Conservation (phyloP, 352 stramenopile species). For the Globisporangium emineosum region DNA sequence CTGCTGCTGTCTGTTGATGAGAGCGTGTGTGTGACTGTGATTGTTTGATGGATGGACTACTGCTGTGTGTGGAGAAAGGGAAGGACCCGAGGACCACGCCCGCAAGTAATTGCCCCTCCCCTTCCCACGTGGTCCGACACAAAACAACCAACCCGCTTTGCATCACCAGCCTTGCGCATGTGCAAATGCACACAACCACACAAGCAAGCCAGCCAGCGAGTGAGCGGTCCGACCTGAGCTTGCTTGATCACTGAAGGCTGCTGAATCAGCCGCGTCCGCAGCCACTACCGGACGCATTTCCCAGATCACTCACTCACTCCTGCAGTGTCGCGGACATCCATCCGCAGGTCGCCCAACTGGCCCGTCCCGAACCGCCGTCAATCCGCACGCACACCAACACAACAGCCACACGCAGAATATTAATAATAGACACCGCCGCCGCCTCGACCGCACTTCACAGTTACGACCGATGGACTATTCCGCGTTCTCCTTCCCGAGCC, state of each 20-base stretch:
- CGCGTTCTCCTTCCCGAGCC: not conserved
- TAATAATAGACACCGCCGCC: not conserved
- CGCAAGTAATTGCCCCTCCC: conserved; percentile 2
- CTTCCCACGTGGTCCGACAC: not conserved
- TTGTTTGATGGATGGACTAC: not conserved
- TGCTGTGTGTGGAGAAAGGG: conserved; percentile 4
- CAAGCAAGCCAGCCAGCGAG: not conserved
- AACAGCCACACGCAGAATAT: not conserved
- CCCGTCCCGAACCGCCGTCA: not conserved
- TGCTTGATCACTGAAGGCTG: not conserved
- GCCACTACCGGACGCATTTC: not conserved
- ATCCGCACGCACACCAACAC: not conserved
- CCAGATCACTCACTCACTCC: not conserved
- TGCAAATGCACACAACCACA: not conserved
- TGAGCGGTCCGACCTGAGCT: not conserved
- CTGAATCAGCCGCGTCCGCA: not conserved
- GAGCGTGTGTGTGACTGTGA: not conserved
- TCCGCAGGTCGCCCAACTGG: not conserved
- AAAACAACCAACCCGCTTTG: not conserved
- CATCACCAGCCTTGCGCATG: conserved; percentile 1
- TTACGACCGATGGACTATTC: conserved; percentile 6
- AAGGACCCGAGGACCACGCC: conserved; percentile 2
- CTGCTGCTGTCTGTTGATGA: not conserved
- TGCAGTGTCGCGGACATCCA: conserved; percentile 1
- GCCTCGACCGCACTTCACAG: not conserved